These are phyloP conservation scores for Oryza meridionalis DNA, from an alignment of 176 grass and related monocot genomes.

Conservation along the genomic window DNA sequence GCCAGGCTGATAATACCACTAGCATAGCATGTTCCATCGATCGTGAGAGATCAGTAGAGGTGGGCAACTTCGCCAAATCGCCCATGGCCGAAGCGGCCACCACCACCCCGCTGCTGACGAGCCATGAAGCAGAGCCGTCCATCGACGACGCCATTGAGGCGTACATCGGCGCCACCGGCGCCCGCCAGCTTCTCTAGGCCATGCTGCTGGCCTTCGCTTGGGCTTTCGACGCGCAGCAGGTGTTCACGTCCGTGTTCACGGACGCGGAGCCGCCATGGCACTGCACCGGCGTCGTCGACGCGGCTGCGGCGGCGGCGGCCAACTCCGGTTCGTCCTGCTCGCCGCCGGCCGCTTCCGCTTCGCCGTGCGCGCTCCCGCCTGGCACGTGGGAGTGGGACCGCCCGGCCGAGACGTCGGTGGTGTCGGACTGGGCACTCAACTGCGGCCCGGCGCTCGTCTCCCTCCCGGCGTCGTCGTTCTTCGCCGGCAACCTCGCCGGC, in stretches of 20 bases:
- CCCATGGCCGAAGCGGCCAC: too few species aligned
- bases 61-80: too few species aligned
- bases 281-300: constrained; percentile 38
- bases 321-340: too few species aligned
- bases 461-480: constrained; percentile 79
- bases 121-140: constrained; percentile 6
- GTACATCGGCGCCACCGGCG: constrained; percentile 55
- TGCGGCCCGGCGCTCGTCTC: constrained; percentile 60
- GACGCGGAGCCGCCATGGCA: constrained; percentile 65
- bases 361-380: constrained; percentile 54
- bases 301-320: too few species aligned
- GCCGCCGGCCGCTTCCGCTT: constrained; percentile 31
- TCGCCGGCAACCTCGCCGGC: constrained; percentile 72
- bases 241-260: background rate
- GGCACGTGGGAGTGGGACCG: constrained; percentile 74
- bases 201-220: constrained; percentile 66
- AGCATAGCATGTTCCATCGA: too few species aligned
- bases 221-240: constrained; percentile 92
- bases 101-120: too few species aligned
- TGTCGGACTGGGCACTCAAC: constrained; percentile 76
- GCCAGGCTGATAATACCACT: too few species aligned
- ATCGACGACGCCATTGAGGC: constrained; percentile 75
- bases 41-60: too few species aligned
- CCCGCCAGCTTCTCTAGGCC: constrained; percentile 59
- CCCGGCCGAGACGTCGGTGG: constrained; percentile 43